Percentiles rank a stretch among this genome's conserved stretches.
phyloP scores from a whole-genome alignment of 306 rosid genomes.

The Begonia masoniana region DNA sequence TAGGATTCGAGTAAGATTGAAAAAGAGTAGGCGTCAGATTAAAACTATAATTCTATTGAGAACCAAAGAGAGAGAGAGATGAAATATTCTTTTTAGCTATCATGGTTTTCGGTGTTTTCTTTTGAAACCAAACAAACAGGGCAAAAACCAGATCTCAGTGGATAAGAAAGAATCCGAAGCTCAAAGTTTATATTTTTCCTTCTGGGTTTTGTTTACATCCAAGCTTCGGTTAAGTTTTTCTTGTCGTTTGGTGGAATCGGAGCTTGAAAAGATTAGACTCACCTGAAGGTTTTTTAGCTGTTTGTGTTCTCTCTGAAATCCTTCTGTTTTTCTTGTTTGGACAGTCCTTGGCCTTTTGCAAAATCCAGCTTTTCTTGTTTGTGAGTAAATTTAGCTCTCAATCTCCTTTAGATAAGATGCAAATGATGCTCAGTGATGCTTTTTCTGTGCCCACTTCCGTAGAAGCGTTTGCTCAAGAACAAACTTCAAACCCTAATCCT shows the following conservation, averaged over 20 bases:
- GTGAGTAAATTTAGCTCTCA: neutral
- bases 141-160: slow-evolving; percentile 25
- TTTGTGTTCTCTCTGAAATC: slow-evolving; percentile 1
- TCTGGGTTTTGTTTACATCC: slow-evolving; percentile 25
- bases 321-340: slow-evolving; percentile 9
- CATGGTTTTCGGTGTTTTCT: slow-evolving; percentile 51
- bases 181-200: slow-evolving; percentile 2
- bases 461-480: slow-evolving; percentile 36
- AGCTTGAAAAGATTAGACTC: slow-evolving; percentile 20
- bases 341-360: neutral
- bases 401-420: slow-evolving; percentile 9
- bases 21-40: slow-evolving; percentile 25
- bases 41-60: slow-evolving; percentile 15
- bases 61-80: slow-evolving; percentile 6
- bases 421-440: slow-evolving; percentile 53
- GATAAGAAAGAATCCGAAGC: slow-evolving; percentile 17
- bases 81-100: slow-evolving; percentile 23
- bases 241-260: slow-evolving; percentile 60
- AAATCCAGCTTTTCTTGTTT: neutral
- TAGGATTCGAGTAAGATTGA: slow-evolving; percentile 31
- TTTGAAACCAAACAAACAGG: slow-evolving; percentile 37
- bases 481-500: slow-evolving; percentile 52
- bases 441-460: slow-evolving; percentile 51
- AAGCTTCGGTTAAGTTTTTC: slow-evolving; percentile 46
- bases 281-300: slow-evolving; percentile 29